Conservation (phyloP, 225 moss, liverwort and hornwort genomes). For the Straminergon stramineum region DNA sequence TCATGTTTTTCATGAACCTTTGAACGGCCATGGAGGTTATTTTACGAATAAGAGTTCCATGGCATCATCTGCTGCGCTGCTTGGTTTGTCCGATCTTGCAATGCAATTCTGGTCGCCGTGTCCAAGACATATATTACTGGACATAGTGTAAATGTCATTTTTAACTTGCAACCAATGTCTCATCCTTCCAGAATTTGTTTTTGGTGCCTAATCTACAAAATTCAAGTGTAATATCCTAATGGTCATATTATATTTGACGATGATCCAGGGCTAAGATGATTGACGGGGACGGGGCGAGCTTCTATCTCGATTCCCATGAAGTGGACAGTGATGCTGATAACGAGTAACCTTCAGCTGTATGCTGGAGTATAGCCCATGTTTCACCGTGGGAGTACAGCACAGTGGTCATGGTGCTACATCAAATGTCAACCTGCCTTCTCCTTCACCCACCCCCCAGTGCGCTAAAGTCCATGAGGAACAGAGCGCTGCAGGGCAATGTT, state of each 20-base stretch:
- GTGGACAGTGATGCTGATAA: slow-evolving; percentile 54
- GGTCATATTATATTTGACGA: background rate
- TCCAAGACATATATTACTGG: background rate
- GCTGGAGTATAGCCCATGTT: background rate
- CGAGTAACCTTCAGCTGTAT: slow-evolving; percentile 8
- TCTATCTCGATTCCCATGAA: slow-evolving; percentile 48
- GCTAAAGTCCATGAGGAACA: background rate
- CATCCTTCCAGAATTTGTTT: background rate
- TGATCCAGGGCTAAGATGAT: slow-evolving; percentile 46
- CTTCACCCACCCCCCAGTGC: background rate
- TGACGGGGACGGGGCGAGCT: slow-evolving; percentile 42
- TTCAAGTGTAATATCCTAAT: no score
- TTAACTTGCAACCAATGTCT: background rate
- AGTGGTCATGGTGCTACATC: background rate
- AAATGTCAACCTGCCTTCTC: background rate
- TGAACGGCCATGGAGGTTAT: background rate
- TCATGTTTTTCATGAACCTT: background rate
- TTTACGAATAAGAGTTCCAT: background rate
- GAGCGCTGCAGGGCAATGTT: background rate
- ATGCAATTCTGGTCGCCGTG: background rate
- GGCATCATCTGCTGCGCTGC: background rate
- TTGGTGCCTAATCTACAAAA: background rate
- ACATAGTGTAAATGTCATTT: background rate
- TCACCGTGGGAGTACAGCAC: background rate
- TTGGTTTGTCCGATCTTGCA: background rate